phyloP scores from a whole-genome alignment of 192 early-diverging fungal genomes.

The Coemansia sp. region DNA sequence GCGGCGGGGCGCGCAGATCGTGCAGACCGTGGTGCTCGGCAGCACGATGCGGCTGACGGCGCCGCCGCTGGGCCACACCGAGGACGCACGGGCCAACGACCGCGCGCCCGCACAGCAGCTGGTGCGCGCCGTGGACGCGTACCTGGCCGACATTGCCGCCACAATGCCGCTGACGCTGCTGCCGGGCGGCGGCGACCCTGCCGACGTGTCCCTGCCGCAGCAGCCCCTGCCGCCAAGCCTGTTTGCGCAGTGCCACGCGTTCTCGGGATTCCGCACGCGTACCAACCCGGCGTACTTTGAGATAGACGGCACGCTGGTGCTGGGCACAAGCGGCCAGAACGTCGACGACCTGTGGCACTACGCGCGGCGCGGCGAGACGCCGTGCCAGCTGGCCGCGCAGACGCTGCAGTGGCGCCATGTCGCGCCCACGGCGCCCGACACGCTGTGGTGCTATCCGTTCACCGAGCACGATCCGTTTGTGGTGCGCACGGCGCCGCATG shows the following conservation, averaged over 20 bases:
- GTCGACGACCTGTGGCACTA: constrained; percentile 83
- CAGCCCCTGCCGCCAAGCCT: constrained; percentile 73
- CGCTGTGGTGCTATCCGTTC: constrained; percentile 93
- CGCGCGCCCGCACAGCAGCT: constrained; percentile 45
- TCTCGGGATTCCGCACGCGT: constrained; percentile 60
- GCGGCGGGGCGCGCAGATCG: constrained; percentile 54
- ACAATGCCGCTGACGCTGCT: constrained; percentile 69
- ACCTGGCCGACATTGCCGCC: constrained; percentile 60
- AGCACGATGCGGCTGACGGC: constrained; percentile 55
- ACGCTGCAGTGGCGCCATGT: constrained; percentile 83
- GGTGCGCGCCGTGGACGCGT: constrained; percentile 57
- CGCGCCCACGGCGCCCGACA: constrained; percentile 92
- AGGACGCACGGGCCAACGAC: constrained; percentile 50
- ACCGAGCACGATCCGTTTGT: constrained; percentile 85
- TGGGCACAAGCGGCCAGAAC: constrained; percentile 83
- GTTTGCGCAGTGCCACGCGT: constrained; percentile 58
- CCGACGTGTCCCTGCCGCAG: constrained; percentile 77
- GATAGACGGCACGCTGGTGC: constrained; percentile 63
- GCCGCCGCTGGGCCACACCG: constrained; percentile 46
- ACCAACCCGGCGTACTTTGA: constrained; percentile 80
- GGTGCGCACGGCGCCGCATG: constrained; percentile 64
- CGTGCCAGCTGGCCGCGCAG: constrained; percentile 66
- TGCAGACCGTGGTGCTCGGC: constrained; percentile 73
- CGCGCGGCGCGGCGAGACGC: constrained; percentile 38
- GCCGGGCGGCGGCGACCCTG: constrained; percentile 78